These are phyloP conservation scores for Ilyonectria mors-panacis DNA, from an alignment of 2,329 filamentous ascomycete genomes.

Conservation along the genomic window DNA sequence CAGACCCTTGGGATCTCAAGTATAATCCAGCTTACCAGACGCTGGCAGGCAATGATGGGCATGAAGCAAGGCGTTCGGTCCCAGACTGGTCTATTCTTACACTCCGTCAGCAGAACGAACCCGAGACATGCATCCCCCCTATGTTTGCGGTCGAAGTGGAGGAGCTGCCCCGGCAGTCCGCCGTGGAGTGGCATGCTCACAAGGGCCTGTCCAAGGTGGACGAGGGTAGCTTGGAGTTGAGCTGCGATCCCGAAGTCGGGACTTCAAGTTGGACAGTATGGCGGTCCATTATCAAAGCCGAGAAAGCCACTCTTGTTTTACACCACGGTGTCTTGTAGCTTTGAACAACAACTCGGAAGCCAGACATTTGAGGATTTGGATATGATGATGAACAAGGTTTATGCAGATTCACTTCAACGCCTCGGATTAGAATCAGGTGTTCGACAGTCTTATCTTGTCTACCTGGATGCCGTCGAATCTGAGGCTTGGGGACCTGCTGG, in stretches of 20 bases:
- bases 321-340: conserved; percentile 46
- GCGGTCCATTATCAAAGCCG: conserved; percentile 47
- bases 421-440: conserved; percentile 30
- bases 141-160: conserved; percentile 84
- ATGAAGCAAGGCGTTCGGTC: conserved; percentile 50
- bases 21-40: conserved; percentile 68
- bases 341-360: background rate
- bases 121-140: conserved; percentile 66
- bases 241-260: conserved; percentile 34
- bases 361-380: conserved; percentile 28
- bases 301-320: conserved; percentile 50
- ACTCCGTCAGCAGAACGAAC: conserved; percentile 54
- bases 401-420: conserved; percentile 42
- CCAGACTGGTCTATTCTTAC: conserved; percentile 67
- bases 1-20: conserved; percentile 79
- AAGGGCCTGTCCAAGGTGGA: conserved; percentile 65
- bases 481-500: conserved; percentile 35
- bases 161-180: conserved; percentile 79
- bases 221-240: conserved; percentile 48
- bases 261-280: conserved; percentile 48
- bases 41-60: conserved; percentile 51
- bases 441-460: conserved; percentile 50
- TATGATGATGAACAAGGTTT: conserved; percentile 37
- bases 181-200: conserved; percentile 88
- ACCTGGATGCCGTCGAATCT: conserved; percentile 48